Percentiles rank a stretch among this genome's conserved stretches.
Conservation (phyloP, 2,329 filamentous ascomycete genomes). For the Penicillium corylophilum region DNA sequence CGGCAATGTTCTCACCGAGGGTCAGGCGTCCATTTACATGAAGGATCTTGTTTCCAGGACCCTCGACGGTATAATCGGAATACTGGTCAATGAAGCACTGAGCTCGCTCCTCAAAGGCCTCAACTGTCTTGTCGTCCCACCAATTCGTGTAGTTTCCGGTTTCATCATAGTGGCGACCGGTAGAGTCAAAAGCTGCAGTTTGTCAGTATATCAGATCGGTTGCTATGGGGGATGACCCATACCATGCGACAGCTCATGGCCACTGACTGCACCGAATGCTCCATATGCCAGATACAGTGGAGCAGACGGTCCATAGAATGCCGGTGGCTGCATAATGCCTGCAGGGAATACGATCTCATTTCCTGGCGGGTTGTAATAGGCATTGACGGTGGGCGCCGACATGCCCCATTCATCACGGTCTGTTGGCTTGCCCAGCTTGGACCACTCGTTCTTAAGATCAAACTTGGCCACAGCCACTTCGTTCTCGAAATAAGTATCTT, state of each 20-base stretch:
- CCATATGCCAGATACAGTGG: constrained; percentile 68
- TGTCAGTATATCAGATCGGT: constrained; percentile 3
- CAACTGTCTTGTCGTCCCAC: constrained; percentile 63
- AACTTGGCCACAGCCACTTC: constrained; percentile 53
- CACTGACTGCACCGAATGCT: constrained; percentile 65
- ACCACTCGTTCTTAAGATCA: constrained; percentile 54
- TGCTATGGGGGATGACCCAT: constrained; percentile 12
- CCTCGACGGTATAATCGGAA: constrained; percentile 58
- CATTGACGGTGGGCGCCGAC: constrained; percentile 63
- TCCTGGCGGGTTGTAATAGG: constrained; percentile 63
- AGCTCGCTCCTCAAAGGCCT: constrained; percentile 58
- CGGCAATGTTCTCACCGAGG: constrained; percentile 69
- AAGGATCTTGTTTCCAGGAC: constrained; percentile 56
- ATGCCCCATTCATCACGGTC: constrained; percentile 62
- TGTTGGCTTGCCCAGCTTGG: constrained; percentile 58
- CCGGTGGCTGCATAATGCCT: constrained; percentile 67
- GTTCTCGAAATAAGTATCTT: constrained; percentile 59
- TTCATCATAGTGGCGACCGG: constrained; percentile 63
- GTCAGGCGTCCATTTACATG: constrained; percentile 65
- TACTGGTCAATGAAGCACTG: constrained; percentile 71
- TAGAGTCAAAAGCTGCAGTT: constrained; percentile 61
- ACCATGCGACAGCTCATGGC: constrained; percentile 67
- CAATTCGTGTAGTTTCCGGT: constrained; percentile 65
- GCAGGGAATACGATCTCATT: constrained; percentile 70
- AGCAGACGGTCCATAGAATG: constrained; percentile 60